Evolutionary conservation across 108 stramenopile species (phyloP), one percentile per base, ranked within the genome.

Genomic region (Nannochloropsis gaditana): DNA sequence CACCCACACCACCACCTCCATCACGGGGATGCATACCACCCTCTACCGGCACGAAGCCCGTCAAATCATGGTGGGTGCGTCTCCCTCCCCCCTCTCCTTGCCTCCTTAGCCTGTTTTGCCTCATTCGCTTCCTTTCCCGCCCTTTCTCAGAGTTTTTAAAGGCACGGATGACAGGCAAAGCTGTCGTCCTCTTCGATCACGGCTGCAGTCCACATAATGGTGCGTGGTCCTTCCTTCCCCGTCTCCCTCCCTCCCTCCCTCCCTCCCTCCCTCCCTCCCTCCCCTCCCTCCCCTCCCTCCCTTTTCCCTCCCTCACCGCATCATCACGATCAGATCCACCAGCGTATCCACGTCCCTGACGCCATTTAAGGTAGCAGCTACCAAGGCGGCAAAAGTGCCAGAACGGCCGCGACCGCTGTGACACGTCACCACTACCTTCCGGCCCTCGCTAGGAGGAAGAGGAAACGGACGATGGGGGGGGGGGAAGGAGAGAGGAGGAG

Each of bases 131-230:
- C 11, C 47, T 50, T 50, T 50, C 47, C 47, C 47, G 9, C 47
- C 47, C 47, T 50, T 11, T 11, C 11, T 50, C 47, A 50, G 47
- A 50, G 11, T 50, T 11, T 11, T 9, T 50, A 11, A 50, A 50
- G 10, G 79, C 47, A 11, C 47, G 47, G 47, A 11, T 50, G 9
- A 50, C 47, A 11, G 91, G 91, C 0, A 95, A 96, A 84, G 97
- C 96, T 0, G 83, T 82, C 11, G 97, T 98, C 9, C 89, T 99
- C 9, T 99, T 99, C 91, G 92, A 92, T 44, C 3, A 99, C 99
- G 4, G 92, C 93, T 9, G 96, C 96, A 9, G 94, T 98, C n/a
- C 73, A 89, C 86, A 92, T 90, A 80, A 90, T 92, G 11, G 89
- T 92, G 10, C 44, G 44, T 9, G 45, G 44, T 9, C 47, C 15